A percentile compares a stretch with the other conserved stretches of the same genome.
Evolutionary conservation across 495 filamentous ascomycete genomes (phyloP).

Genomic region (Apiosordaria backusii): DNA sequence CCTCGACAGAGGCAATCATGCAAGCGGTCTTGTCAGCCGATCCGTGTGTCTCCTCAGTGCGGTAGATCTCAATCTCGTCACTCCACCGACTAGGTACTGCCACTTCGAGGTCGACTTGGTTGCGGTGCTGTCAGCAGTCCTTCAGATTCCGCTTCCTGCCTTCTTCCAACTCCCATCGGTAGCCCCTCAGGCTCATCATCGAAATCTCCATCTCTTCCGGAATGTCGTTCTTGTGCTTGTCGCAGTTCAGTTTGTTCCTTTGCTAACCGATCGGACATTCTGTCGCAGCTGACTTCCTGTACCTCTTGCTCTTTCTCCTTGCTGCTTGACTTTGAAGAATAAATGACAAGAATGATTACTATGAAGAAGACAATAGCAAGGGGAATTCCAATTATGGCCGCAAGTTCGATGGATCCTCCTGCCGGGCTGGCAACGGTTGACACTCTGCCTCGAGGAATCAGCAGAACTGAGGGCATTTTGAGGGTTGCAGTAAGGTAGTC

Average conservation of each 20-base stretch:
- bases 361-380: not conserved
- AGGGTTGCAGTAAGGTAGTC: not conserved
- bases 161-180: not conserved
- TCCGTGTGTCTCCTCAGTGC: no score
- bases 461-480: not conserved
- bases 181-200: not conserved
- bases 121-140: not conserved
- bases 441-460: not conserved
- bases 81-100: not conserved
- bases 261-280: not conserved
- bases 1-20: no score
- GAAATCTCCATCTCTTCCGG: not conserved
- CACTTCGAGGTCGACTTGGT: not conserved
- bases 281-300: not conserved
- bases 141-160: not conserved
- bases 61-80: not conserved
- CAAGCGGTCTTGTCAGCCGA: no score
- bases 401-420: not conserved
- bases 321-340: not conserved
- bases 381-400: not conserved
- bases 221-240: not conserved
- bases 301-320: not conserved
- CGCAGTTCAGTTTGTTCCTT: not conserved
- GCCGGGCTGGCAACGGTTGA: not conserved
- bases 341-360: not conserved